Evolutionary conservation across 1,139 yeast genomes (phyloP).

Genomic region (Entelexis paramagnoliae): DNA sequence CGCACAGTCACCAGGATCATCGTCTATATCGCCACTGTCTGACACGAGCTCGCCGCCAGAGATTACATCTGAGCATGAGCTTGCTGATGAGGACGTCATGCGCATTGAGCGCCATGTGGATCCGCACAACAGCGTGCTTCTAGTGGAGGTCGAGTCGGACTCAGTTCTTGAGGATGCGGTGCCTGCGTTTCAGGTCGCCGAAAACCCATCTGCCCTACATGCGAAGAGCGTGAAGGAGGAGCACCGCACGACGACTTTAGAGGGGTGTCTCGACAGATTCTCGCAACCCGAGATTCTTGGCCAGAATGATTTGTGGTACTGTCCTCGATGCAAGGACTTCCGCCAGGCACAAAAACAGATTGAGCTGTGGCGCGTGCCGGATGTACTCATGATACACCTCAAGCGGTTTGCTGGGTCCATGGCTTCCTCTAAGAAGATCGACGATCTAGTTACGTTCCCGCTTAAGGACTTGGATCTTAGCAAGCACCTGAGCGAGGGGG

Average conservation of each 20-base stretch:
- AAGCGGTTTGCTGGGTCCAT: slow-evolving; percentile 83
- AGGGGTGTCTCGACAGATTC: slow-evolving; percentile 66
- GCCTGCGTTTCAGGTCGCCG: slow-evolving; percentile 35
- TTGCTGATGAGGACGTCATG: background rate
- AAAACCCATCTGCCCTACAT: slow-evolving; percentile 33
- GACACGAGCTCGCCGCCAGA: background rate
- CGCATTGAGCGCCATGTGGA: slow-evolving; percentile 17
- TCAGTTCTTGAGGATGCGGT: slow-evolving; percentile 28
- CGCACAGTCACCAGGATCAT: slow-evolving; percentile 12
- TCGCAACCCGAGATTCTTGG: slow-evolving; percentile 79
- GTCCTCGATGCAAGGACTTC: slow-evolving; percentile 81
- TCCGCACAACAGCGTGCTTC: slow-evolving; percentile 14
- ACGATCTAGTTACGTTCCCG: slow-evolving; percentile 77
- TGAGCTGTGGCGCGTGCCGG: slow-evolving; percentile 87
- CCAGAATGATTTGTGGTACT: slow-evolving; percentile 87
- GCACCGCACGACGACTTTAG: slow-evolving; percentile 46
- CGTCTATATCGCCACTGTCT: slow-evolving; percentile 44
- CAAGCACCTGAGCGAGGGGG: slow-evolving; percentile 5
- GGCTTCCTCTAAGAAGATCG: slow-evolving; percentile 82
- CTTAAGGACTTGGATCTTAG: slow-evolving; percentile 64
- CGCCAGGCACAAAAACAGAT: slow-evolving; percentile 85
- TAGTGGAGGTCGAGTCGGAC: slow-evolving; percentile 7
- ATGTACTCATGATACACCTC: slow-evolving; percentile 76
- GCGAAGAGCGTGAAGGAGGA: slow-evolving; percentile 37
- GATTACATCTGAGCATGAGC: background rate